phyloP scores from a whole-genome alignment of 805 yeast genomes.

The Wickerhamiella dianesei region DNA sequence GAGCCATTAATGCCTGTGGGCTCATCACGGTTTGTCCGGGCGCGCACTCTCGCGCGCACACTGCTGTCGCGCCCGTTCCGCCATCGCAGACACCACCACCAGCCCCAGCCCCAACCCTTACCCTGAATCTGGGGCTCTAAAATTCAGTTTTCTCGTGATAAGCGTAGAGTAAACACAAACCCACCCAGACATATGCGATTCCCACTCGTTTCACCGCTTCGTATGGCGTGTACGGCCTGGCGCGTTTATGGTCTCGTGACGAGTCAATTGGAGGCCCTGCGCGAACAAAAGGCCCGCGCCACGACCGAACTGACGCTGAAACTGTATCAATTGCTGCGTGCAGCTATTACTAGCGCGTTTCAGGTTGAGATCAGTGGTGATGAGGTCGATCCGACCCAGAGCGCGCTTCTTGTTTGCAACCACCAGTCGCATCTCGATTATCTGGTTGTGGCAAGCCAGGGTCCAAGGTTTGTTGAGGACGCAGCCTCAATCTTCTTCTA shows the following conservation, averaged over 20 bases:
- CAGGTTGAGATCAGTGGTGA: constrained; percentile 11
- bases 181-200: background rate
- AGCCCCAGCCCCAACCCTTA: too few relatives aligned
- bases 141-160: too few relatives aligned
- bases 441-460: constrained; percentile 32
- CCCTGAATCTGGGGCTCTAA: too few relatives aligned
- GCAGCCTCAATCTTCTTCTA: constrained; percentile 26
- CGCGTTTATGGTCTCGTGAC: background rate
- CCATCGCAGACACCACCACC: too few relatives aligned
- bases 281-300: background rate
- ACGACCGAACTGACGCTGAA: background rate
- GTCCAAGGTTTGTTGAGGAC: constrained; percentile 22
- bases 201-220: background rate
- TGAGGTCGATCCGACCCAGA: constrained; percentile 15
- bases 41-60: too few relatives aligned
- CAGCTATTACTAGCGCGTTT: constrained; percentile 6
- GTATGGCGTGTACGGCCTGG: background rate
- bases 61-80: too few relatives aligned
- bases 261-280: background rate
- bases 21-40: too few relatives aligned
- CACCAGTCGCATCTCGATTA: constrained; percentile 62
- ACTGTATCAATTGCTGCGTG: background rate
- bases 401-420: constrained; percentile 34
- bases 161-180: too few relatives aligned
- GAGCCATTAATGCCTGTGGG: too few relatives aligned